Conservation (phyloP, 495 filamentous ascomycete species). For the Staphylotrichum tortipilum region DNA sequence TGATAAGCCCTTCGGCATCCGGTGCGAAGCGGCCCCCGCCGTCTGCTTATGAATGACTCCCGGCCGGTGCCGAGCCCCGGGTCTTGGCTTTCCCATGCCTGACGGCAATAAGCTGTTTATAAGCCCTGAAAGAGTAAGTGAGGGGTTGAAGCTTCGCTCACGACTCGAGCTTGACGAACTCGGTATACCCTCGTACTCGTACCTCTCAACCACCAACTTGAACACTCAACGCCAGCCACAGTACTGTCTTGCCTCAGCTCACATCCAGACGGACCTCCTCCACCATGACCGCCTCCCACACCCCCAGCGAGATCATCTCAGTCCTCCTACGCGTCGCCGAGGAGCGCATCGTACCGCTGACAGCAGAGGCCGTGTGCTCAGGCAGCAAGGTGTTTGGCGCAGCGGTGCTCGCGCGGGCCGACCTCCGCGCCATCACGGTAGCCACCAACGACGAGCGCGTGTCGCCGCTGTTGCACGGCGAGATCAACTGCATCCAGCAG, state of each 20-base stretch:
- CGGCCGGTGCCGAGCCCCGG: constrained; percentile 2
- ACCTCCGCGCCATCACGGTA: constrained; percentile 21
- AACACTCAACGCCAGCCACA: too few relatives aligned
- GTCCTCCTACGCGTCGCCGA: constrained; percentile 27
- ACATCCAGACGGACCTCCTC: neutral
- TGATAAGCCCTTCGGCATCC: neutral
- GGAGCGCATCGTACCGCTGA: constrained; percentile 27
- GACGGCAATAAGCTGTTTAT: too few relatives aligned
- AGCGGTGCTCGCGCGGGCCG: constrained; percentile 26
- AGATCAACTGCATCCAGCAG: constrained; percentile 39
- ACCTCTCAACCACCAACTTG: too few relatives aligned
- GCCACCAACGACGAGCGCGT: constrained; percentile 33
- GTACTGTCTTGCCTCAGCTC: too few relatives aligned
- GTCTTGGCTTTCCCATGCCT: too few relatives aligned
- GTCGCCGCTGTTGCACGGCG: constrained; percentile 33
- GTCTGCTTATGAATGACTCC: neutral
- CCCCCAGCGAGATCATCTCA: constrained; percentile 22
- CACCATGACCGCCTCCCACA: neutral
- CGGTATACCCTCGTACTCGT: too few relatives aligned
- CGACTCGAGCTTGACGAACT: too few relatives aligned
- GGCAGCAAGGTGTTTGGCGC: constrained; percentile 36
- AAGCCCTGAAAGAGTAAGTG: too few relatives aligned
- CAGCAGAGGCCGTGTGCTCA: constrained; percentile 26
- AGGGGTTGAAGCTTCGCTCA: too few relatives aligned
- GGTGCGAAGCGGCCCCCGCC: neutral